These are phyloP conservation scores for Aschersonia sp. DNA, from an alignment of 2,329 filamentous ascomycete species.

Conservation along the genomic window DNA sequence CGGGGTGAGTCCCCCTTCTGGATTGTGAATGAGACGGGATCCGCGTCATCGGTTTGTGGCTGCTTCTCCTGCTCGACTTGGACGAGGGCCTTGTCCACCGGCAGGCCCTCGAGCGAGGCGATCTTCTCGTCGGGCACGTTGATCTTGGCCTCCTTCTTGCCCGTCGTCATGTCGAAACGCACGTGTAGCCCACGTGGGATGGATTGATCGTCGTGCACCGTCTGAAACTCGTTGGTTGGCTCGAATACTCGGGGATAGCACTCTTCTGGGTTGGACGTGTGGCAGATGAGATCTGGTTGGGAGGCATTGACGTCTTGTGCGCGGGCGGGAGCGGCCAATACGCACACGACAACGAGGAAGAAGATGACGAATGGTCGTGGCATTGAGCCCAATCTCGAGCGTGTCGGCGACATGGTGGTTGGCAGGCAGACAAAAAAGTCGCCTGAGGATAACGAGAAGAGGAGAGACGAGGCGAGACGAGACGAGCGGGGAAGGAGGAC, in stretches of 20 bases:
- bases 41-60: not conserved
- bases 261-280: conserved; percentile 41
- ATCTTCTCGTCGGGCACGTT: conserved; percentile 41
- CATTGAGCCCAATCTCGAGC: conserved; percentile 1
- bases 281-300: conserved; percentile 47
- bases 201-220: conserved; percentile 48
- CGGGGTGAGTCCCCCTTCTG: conserved; percentile 40
- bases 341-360: conserved; percentile 13
- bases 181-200: conserved; percentile 52
- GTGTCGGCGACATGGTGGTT: not conserved
- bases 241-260: conserved; percentile 54
- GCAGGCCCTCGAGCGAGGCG: conserved; percentile 32
- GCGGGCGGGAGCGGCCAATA: conserved; percentile 10
- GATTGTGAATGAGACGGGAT: conserved; percentile 16
- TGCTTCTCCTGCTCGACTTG: conserved; percentile 33
- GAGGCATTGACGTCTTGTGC: conserved; percentile 18
- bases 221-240: conserved; percentile 50
- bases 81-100: conserved; percentile 37
- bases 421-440: too few relatives aligned
- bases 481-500: not conserved
- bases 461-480: not conserved
- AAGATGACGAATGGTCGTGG: conserved; percentile 9
- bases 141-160: conserved; percentile 50
- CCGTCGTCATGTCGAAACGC: conserved; percentile 49
- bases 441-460: not conserved